These are phyloP conservation scores for Quercus rubra DNA, from an alignment of 306 rosid species.

Conservation along the genomic window DNA sequence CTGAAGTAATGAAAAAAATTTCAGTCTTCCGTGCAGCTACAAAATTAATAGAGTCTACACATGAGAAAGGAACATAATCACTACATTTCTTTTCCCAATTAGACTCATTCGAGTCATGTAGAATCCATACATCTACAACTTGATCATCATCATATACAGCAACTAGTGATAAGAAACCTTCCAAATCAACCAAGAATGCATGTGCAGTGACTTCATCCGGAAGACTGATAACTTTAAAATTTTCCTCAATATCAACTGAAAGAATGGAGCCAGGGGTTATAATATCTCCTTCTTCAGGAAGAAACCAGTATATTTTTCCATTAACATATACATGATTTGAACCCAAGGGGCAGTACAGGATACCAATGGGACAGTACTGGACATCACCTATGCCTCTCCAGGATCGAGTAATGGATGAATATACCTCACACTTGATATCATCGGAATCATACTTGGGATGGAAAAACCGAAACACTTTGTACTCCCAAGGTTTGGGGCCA, in stretches of 20 bases:
- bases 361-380: conserved; percentile 15
- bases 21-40: conserved; percentile 14
- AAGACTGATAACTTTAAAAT: conserved; percentile 3
- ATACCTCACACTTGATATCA: conserved; percentile 23
- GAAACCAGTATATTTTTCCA: conserved; percentile 28
- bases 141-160: conserved; percentile 4
- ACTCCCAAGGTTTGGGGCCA: conserved; percentile 17
- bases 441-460: neutral
- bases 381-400: conserved; percentile 26
- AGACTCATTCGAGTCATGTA: neutral
- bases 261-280: conserved; percentile 13
- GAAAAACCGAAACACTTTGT: conserved; percentile 25
- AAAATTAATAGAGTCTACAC: conserved; percentile 3
- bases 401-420: conserved; percentile 13
- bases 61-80: neutral
- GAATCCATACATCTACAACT: conserved; percentile 11
- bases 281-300: conserved; percentile 15
- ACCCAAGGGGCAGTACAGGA: conserved; percentile 4
- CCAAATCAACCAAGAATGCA: conserved; percentile 19
- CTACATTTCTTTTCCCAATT: conserved; percentile 18
- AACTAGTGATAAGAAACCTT: conserved; percentile 21
- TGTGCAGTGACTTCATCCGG: conserved; percentile 10
- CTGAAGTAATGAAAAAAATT: conserved; percentile 19
- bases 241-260: conserved; percentile 18
- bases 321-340: conserved; percentile 15